Conservation (phyloP, 495 filamentous ascomycete species). For the Hypoxylon cercidicola region DNA sequence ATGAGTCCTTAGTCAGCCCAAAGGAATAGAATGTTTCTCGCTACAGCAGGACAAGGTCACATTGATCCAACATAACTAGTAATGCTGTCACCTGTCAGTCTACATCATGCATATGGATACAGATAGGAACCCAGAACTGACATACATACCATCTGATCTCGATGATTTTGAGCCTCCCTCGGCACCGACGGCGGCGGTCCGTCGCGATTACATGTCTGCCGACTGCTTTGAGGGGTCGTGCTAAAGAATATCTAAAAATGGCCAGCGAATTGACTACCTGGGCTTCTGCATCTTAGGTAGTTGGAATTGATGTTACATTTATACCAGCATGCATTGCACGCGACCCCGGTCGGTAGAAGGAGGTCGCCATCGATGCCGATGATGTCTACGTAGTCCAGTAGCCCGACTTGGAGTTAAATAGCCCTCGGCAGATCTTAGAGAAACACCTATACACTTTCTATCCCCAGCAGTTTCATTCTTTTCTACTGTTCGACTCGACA, state of each 20-base stretch:
- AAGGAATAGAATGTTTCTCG: neutral
- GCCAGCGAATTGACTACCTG: neutral
- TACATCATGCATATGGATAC: neutral
- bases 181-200: neutral
- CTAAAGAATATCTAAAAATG: neutral
- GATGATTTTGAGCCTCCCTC: neutral
- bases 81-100: neutral
- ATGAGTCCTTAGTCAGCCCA: neutral
- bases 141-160: neutral
- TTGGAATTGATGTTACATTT: neutral
- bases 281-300: neutral
- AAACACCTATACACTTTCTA: neutral
- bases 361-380: conserved; percentile 9
- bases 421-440: neutral
- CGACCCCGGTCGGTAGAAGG: conserved; percentile 19
- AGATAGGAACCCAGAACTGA: neutral
- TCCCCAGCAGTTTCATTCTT: neutral
- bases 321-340: conserved; percentile 11
- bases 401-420: neutral
- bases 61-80: neutral
- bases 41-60: neutral
- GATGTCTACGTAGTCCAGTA: neutral
- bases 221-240: neutral
- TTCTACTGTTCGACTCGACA: neutral
- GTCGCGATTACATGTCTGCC: neutral